Evolutionary conservation across 2,329 filamentous ascomycete genomes (phyloP).

Genomic region (Pestalotiopsis fici): DNA sequence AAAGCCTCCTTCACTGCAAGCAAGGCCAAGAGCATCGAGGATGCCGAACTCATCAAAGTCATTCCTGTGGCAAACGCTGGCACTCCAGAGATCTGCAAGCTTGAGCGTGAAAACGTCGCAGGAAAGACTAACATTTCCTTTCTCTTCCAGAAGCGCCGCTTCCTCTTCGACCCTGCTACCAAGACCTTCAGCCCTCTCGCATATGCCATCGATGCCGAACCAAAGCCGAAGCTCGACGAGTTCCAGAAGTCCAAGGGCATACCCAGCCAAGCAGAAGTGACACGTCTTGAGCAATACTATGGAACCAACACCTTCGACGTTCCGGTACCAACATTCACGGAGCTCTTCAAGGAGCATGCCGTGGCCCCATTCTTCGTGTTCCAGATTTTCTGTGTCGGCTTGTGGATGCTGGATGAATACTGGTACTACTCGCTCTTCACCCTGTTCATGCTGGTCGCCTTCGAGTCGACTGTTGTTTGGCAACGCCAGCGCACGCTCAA

Average conservation of each 20-base stretch:
- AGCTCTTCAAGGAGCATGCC: constrained; percentile 97
- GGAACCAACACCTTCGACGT: constrained; percentile 97
- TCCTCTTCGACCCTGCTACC: constrained; percentile 75
- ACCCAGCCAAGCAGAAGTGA: constrained; percentile 71
- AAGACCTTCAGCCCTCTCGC: constrained; percentile 79
- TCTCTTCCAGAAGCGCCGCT: constrained; percentile 96
- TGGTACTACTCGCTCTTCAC: constrained; percentile 99
- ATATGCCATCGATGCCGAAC: constrained; percentile 83
- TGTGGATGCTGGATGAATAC: constrained; percentile 99
- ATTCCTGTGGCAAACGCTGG: constrained; percentile 89
- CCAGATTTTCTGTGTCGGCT: constrained; percentile 95
- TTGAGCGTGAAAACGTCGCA: constrained; percentile 75
- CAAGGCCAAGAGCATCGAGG: constrained; percentile 67
- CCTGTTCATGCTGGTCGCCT: constrained; percentile 95
- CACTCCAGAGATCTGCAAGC: constrained; percentile 79
- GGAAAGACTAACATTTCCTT: constrained; percentile 82
- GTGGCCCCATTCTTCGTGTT: constrained; percentile 99
- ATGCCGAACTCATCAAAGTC: constrained; percentile 88
- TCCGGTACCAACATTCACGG: constrained; percentile 90
- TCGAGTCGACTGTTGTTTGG: constrained; percentile 99
- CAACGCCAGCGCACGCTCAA: constrained; percentile 93
- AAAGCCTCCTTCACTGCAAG: constrained; percentile 79
- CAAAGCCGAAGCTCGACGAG: constrained; percentile 73
- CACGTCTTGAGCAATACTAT: constrained; percentile 86
- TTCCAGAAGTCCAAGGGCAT: constrained; percentile 85